Evolutionary conservation across 2,329 filamentous ascomycete species (phyloP).

Genomic region (Colletotrichum truncatum): DNA sequence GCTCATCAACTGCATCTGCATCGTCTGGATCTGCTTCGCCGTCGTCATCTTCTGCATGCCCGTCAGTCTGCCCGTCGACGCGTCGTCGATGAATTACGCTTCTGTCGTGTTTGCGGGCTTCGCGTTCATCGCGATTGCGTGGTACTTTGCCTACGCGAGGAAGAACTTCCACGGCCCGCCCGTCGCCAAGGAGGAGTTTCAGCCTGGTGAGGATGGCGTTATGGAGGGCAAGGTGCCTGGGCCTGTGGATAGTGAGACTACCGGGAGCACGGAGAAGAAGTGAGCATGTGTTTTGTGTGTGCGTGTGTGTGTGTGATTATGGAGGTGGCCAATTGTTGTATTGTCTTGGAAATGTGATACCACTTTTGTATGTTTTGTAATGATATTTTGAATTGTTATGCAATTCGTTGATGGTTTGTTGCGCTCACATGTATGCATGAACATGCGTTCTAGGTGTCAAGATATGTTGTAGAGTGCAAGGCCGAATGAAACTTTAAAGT

Average conservation of each 20-base stretch:
- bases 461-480: no score
- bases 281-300: background rate
- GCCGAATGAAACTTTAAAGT: no score
- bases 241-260: slow-evolving; percentile 13
- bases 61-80: slow-evolving; percentile 64
- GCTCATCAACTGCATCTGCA: slow-evolving; percentile 72
- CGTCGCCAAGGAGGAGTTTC: slow-evolving; percentile 38
- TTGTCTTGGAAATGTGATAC: no score
- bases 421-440: no score
- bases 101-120: slow-evolving; percentile 73
- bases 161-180: slow-evolving; percentile 71
- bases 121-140: slow-evolving; percentile 64
- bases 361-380: no score
- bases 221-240: slow-evolving; percentile 25
- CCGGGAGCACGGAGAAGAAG: slow-evolving; percentile 25
- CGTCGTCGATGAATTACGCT: slow-evolving; percentile 72
- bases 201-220: slow-evolving; percentile 23
- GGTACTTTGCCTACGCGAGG: slow-evolving; percentile 71
- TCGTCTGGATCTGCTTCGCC: slow-evolving; percentile 77
- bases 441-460: no score
- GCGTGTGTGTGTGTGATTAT: no score
- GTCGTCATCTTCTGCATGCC: slow-evolving; percentile 83
- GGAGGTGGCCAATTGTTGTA: no score
- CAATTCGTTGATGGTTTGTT: no score
- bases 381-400: no score